Evolutionary conservation across 192 early-diverging fungal species (phyloP).

Genomic region (Coemansia biformis): DNA sequence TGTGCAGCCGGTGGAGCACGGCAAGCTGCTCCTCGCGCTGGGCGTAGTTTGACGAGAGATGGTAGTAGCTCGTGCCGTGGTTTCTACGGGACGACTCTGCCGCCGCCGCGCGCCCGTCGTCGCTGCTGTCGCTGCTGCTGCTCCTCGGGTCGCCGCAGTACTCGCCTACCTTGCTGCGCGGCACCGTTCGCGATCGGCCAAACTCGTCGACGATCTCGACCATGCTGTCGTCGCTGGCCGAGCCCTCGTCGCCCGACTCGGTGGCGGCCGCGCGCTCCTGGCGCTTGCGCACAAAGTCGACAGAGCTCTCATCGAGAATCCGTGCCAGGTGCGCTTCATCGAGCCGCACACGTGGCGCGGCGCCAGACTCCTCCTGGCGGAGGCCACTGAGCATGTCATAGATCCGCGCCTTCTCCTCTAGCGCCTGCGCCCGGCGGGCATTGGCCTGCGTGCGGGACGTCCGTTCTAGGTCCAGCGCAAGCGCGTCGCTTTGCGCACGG

Average conservation of each 20-base stretch:
- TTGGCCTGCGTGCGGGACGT: not conserved
- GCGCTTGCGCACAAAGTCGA: conserved; percentile 37
- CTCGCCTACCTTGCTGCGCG: conserved; percentile 8
- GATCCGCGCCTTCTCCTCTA: conserved; percentile 37
- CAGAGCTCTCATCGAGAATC: conserved; percentile 40
- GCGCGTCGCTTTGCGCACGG: conserved; percentile 22
- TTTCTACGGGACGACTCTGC: conserved; percentile 2
- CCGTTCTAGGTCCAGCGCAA: conserved; percentile 1
- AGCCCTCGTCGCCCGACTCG: not conserved
- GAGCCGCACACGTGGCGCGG: conserved; percentile 3
- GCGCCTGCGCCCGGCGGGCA: conserved; percentile 6
- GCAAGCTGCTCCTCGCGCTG: conserved; percentile 28
- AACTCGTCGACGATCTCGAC: conserved; percentile 47
- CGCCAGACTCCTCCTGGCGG: too few species aligned
- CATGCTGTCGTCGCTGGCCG: conserved; percentile 6
- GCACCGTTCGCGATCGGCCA: conserved; percentile 35
- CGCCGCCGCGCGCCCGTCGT: not conserved
- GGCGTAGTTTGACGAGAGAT: conserved; percentile 8
- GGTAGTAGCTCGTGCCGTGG: conserved; percentile 21
- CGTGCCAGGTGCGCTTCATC: conserved; percentile 16
- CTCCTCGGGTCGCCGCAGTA: conserved; percentile 2
- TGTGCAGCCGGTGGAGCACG: conserved; percentile 14
- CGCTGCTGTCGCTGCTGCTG: conserved; percentile 3
- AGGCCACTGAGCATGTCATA: conserved; percentile 29
- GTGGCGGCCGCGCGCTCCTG: not conserved